Evolutionary conservation across 2,329 filamentous ascomycete species (phyloP).

Genomic region (Aspergillus viridinutans): DNA sequence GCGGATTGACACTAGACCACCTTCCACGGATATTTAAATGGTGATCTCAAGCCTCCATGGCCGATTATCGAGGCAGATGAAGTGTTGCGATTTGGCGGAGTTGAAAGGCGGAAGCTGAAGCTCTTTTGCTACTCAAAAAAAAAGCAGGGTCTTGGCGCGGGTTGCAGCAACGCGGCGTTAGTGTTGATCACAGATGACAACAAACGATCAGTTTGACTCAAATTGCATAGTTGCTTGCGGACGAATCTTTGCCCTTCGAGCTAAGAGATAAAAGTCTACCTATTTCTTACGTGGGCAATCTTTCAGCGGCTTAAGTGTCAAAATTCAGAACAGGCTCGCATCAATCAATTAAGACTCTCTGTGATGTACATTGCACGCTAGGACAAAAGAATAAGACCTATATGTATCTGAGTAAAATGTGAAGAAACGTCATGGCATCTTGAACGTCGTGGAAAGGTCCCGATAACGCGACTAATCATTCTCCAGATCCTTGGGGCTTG

Average conservation of each 20-base stretch:
- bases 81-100: constrained; percentile 13
- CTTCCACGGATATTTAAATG: constrained; percentile 16
- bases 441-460: constrained; percentile 5
- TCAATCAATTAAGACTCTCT: not conserved
- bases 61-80: constrained; percentile 16
- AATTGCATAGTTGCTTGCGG: not conserved
- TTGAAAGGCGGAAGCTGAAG: constrained; percentile 26
- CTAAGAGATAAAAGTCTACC: not conserved
- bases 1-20: constrained; percentile 23
- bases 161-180: constrained; percentile 7
- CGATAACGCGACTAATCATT: constrained; percentile 55
- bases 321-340: not conserved
- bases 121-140: constrained; percentile 27
- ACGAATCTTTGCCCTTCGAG: not conserved
- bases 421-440: constrained; percentile 23
- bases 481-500: constrained; percentile 90
- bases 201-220: not conserved
- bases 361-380: not conserved
- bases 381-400: constrained; percentile 2
- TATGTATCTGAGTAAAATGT: constrained; percentile 12
- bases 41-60: constrained; percentile 32
- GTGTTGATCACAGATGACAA: not conserved
- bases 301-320: not conserved
- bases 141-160: constrained; percentile 36
- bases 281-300: not conserved